Percentiles rank a stretch among this genome's conserved stretches.
Evolutionary conservation across 129 eudicot genomes (phyloP).

Genomic region (Chrysanthemum seticuspe): DNA sequence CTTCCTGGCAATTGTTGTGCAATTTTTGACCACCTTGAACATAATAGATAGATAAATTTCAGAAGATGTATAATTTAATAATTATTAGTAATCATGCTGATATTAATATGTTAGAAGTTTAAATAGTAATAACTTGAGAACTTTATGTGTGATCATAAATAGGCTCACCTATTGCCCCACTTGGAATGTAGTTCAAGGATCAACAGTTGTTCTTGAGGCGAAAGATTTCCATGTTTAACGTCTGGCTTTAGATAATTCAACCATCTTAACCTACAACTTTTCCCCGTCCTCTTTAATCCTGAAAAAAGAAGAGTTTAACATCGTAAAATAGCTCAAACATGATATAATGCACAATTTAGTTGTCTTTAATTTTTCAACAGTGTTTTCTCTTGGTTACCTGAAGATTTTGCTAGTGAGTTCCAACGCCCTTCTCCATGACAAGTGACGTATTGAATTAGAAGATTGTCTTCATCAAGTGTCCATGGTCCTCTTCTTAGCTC

Average conservation of each 20-base stretch:
- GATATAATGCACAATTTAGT: neutral
- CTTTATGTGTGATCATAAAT: too few relatives aligned
- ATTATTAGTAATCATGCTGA: neutral
- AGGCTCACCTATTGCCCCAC: conserved; percentile 56
- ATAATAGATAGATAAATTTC: conserved; percentile 5
- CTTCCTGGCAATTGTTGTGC: conserved; percentile 45
- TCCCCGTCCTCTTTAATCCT: conserved; percentile 92
- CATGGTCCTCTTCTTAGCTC: conserved; percentile 96
- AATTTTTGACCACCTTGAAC: conserved; percentile 41
- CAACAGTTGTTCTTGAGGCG: conserved; percentile 44
- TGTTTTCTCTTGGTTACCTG: conserved; percentile 46
- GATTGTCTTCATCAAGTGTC: conserved; percentile 91
- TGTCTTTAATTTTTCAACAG: neutral
- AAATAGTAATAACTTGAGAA: neutral
- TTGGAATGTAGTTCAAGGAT: conserved; percentile 45
- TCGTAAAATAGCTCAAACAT: neutral
- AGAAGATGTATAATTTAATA: neutral
- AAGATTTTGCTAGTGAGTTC: conserved; percentile 77
- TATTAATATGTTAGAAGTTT: neutral
- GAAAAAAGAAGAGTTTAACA: neutral
- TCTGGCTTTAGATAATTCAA: conserved; percentile 39
- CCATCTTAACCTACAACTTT: conserved; percentile 67
- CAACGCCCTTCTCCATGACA: conserved; percentile 88
- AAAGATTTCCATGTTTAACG: conserved; percentile 45
- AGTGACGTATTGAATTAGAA: conserved; percentile 63